phyloP scores from a whole-genome alignment of 495 filamentous ascomycete genomes.

The Baudoinia panamericana region DNA sequence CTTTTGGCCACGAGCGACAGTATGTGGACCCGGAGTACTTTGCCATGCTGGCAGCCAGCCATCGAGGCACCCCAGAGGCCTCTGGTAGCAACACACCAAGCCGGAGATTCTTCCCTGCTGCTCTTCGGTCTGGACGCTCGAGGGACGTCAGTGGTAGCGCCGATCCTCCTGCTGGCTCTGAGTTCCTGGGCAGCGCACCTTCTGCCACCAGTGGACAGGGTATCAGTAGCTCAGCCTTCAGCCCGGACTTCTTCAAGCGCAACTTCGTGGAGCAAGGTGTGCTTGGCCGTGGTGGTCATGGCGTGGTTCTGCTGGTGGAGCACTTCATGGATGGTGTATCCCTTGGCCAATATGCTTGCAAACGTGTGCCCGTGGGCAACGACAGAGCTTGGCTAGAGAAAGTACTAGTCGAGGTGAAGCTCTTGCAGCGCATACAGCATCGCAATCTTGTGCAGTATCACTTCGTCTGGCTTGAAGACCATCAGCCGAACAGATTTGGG shows the following conservation, averaged over 20 bases:
- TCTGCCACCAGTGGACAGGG: constrained; percentile 40
- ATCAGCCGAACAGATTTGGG: constrained; percentile 65
- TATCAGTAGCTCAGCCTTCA: constrained; percentile 77
- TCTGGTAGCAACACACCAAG: constrained; percentile 36
- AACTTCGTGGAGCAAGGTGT: constrained; percentile 83
- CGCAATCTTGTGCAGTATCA: constrained; percentile 95
- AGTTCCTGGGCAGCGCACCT: constrained; percentile 41
- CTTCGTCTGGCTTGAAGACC: constrained; percentile 92
- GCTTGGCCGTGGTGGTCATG: constrained; percentile 82
- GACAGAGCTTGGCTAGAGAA: constrained; percentile 94
- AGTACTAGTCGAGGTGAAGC: constrained; percentile 80
- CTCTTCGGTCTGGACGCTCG: constrained; percentile 17
- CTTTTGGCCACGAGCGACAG: constrained; percentile 38
- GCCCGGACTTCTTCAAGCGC: constrained; percentile 74
- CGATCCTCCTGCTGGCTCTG: constrained; percentile 29
- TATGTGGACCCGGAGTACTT: constrained; percentile 90
- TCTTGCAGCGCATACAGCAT: constrained; percentile 81
- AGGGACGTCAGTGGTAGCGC: constrained; percentile 20
- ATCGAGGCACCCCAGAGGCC: constrained; percentile 14
- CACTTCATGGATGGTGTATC: constrained; percentile 80
- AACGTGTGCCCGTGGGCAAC: constrained; percentile 85
- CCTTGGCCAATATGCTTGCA: constrained; percentile 88
- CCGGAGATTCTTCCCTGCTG: constrained; percentile 34
- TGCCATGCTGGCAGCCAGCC: constrained; percentile 65
- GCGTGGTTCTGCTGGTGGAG: constrained; percentile 80